Evolutionary conservation across 1,139 yeast species (phyloP).

Genomic region (Taphrina betulina): DNA sequence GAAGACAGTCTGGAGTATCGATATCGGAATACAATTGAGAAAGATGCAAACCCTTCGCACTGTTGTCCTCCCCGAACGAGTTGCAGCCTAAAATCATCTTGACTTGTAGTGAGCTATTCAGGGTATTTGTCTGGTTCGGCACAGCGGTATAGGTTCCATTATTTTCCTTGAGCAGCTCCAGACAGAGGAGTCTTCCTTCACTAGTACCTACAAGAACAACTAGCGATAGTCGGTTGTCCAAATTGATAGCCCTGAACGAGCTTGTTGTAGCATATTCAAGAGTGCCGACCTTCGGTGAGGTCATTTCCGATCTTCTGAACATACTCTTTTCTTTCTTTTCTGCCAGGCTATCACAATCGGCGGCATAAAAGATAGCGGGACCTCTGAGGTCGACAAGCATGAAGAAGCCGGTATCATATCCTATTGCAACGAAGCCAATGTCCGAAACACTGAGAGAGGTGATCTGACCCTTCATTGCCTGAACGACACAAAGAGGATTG

Average conservation of each 20-base stretch:
- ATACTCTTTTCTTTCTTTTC: conserved; percentile 19
- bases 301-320: conserved; percentile 52
- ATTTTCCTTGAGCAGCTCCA: conserved; percentile 64
- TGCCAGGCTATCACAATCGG: conserved; percentile 39
- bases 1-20: conserved; percentile 14
- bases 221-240: conserved; percentile 57
- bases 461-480: conserved; percentile 15
- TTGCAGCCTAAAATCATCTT: not conserved
- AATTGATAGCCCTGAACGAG: conserved; percentile 14
- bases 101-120: not conserved
- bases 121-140: not conserved
- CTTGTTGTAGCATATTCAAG: conserved; percentile 18
- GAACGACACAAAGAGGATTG: conserved; percentile 20
- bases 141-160: conserved; percentile 66
- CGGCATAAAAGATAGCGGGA: conserved; percentile 71
- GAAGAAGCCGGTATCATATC: conserved; percentile 71
- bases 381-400: conserved; percentile 81
- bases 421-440: conserved; percentile 55
- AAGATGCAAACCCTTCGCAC: conserved; percentile 13
- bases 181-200: conserved; percentile 68
- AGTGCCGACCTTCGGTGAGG: conserved; percentile 44
- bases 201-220: conserved; percentile 71
- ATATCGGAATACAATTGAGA: conserved; percentile 11
- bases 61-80: conserved; percentile 8
- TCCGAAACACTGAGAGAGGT: conserved; percentile 8